Evolutionary conservation across 2,329 filamentous ascomycete genomes (phyloP).

Genomic region (Rhinocladiella similis): DNA sequence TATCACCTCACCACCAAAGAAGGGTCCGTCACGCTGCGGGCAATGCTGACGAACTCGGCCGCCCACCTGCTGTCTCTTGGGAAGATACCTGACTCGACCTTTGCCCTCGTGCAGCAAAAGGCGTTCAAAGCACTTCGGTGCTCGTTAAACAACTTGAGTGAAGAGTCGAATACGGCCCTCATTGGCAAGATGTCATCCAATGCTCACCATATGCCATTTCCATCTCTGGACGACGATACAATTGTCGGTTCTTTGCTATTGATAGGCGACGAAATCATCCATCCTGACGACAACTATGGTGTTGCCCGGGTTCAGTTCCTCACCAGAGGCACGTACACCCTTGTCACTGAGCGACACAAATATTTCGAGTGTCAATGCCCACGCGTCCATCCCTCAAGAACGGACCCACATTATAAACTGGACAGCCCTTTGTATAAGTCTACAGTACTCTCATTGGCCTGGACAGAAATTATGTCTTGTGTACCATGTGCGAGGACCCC

Average conservation of each 20-base stretch:
- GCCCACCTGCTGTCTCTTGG: constrained; percentile 2
- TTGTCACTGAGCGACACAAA: not conserved
- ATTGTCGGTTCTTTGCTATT: not conserved
- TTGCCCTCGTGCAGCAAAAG: not conserved
- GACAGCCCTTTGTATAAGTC: not conserved
- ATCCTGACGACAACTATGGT: not conserved
- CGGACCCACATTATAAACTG: not conserved
- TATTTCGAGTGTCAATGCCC: not conserved
- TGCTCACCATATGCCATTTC: not conserved
- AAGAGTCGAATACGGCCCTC: not conserved
- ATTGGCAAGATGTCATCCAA: not conserved
- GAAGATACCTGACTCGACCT: not conserved
- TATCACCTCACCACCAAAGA: not conserved
- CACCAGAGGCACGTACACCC: not conserved
- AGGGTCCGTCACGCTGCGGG: not conserved
- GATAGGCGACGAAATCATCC: not conserved
- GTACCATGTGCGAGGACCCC: not conserved
- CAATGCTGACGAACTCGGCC: not conserved
- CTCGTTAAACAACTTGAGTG: not conserved
- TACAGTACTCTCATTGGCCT: not conserved
- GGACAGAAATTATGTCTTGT: not conserved
- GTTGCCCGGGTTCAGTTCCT: not conserved
- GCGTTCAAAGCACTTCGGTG: not conserved
- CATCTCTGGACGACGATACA: not conserved
- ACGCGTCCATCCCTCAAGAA: not conserved